phyloP scores from a whole-genome alignment of 2,329 filamentous ascomycete species.

The Biscogniauxia marginata region DNA sequence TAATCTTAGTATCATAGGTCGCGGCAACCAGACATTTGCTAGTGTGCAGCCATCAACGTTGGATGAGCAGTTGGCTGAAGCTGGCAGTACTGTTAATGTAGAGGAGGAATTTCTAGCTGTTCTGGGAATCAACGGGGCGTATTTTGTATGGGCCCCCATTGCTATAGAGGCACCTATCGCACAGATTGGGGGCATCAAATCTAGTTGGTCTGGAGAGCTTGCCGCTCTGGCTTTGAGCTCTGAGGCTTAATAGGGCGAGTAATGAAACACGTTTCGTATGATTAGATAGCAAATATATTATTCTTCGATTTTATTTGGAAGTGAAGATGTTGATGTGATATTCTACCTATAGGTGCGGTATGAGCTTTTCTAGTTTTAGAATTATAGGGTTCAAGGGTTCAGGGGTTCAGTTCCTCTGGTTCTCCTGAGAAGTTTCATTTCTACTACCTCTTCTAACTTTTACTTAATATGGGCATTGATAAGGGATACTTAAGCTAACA shows the following conservation, averaged over 20 bases:
- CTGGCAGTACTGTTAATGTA: slow-evolving; percentile 7
- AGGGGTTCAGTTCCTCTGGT: too few species aligned
- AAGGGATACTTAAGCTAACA: too few species aligned
- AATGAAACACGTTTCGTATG: too few species aligned
- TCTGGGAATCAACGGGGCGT: slow-evolving; percentile 42
- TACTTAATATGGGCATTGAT: too few species aligned
- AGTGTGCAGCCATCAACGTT: slow-evolving; percentile 14
- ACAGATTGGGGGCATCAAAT: slow-evolving; percentile 34
- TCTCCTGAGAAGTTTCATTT: too few species aligned
- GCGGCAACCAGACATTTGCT: slow-evolving; percentile 35
- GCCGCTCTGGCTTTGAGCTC: slow-evolving; percentile 31
- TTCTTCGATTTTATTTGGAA: too few species aligned
- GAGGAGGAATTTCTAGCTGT: slow-evolving; percentile 42
- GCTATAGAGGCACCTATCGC: slow-evolving; percentile 45
- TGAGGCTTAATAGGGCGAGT: slow-evolving; percentile 19
- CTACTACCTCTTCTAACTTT: too few species aligned
- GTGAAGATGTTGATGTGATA: background rate
- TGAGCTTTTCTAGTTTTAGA: background rate
- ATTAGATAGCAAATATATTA: too few species aligned
- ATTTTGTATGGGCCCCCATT: slow-evolving; percentile 41
- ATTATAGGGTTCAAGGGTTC: too few species aligned
- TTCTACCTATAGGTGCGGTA: background rate
- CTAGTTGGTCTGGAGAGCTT: slow-evolving; percentile 34
- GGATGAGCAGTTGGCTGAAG: slow-evolving; percentile 7
- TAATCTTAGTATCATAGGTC: slow-evolving; percentile 29